phyloP scores from a whole-genome alignment of 768 basidiomycete species.

The Phaffia australis region DNA sequence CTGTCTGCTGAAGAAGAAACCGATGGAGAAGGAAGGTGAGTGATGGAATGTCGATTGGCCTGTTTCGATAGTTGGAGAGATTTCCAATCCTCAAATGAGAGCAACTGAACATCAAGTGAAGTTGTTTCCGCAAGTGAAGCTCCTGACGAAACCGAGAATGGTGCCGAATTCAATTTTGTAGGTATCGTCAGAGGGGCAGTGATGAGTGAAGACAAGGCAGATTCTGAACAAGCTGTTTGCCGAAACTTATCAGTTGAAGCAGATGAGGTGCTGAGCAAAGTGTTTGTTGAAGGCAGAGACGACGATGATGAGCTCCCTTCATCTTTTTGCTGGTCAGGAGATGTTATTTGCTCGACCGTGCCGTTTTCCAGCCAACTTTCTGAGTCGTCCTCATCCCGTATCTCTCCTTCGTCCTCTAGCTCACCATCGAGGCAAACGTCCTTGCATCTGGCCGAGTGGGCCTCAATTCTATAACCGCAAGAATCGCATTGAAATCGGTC shows the following conservation, averaged over 20 bases:
- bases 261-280: not conserved
- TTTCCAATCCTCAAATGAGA: conserved; percentile 26
- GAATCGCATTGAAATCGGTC: conserved; percentile 7
- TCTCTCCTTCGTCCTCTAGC: not conserved
- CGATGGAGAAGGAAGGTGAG: not conserved
- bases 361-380: not conserved
- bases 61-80: conserved; percentile 14
- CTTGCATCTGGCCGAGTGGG: conserved; percentile 10
- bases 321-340: not conserved
- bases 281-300: not conserved
- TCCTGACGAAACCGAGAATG: not conserved
- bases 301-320: not conserved
- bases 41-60: not conserved
- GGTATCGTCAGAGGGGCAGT: too few relatives aligned
- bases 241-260: too few relatives aligned
- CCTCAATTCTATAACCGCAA: conserved; percentile 7
- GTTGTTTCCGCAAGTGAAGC: not conserved
- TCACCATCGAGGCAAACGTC: conserved; percentile 3
- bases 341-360: not conserved
- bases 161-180: too few relatives aligned
- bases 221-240: too few relatives aligned
- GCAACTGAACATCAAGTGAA: not conserved
- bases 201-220: too few relatives aligned
- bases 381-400: not conserved
- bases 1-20: not conserved